Evolutionary conservation across 805 yeast species (phyloP), one percentile per base, ranked within the genome.

Genomic region (Saccharomycopsis fibuligera): DNA sequence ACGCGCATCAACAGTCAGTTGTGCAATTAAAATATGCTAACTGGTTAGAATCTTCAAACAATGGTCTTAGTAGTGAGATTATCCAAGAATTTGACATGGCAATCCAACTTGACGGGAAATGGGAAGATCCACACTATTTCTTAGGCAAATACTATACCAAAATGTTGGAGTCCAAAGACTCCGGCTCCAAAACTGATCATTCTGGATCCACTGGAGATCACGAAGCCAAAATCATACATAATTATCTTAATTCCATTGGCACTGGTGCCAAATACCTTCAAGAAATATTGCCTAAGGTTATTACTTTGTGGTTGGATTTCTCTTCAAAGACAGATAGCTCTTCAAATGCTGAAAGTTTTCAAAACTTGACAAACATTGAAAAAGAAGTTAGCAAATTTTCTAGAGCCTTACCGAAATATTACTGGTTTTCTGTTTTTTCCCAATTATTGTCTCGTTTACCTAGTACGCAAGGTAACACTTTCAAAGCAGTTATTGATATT

Each of bases 251-350:
- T 29, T 78, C 91, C 0, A 70, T 86, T 23, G 71, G 73, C 8
- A 68, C 72, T 36, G 88, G 93, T 1, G 72, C 81, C 2, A 73
- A 76, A 33, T 83, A 79, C 58, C 74, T 86, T 2, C 80, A 80
- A 59, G 97, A 93, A 64, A 83, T 91, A 0, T 67, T 93, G 19
- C 98, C 99, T 0, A 89, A 88, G 58, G 76, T 87, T n/a, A 74
- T 90, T 4, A 88, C 96, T 0, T 74, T 86, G 6, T 93, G 99
- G 99, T 68, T 93, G 22, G 96, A 90, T 57, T 85, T 83, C 38
- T 23, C 39, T 16, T 33, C 39, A 62, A 24, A 63, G 73, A 53
- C 57, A 60, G 27, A 68, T 62, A 48, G 65, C 69, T 35, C 63
- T 79, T 25, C 65, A 69, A 2, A 68, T 17, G 39, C 31, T 5